Evolutionary conservation across 176 grass and related monocot genomes (phyloP), one percentile per base, ranked within the genome.

Genomic region (Rhynchospora tenuis): DNA sequence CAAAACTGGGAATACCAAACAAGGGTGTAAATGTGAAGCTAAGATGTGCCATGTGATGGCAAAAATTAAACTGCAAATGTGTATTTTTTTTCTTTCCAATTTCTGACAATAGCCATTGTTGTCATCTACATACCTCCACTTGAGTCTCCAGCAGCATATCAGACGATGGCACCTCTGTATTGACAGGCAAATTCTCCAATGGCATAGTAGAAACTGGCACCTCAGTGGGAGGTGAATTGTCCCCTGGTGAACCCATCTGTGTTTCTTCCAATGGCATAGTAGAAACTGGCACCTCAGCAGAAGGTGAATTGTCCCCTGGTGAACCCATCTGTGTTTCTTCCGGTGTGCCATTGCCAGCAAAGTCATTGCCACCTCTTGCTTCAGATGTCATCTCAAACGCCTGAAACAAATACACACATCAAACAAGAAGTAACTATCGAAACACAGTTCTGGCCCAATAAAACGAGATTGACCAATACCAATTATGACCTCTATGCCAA

Each of bases 181-280:
- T 56, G 24, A 77, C 50, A 77, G 73, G 48, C 0, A 7, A 31
- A 55, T 54, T 77, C 23, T 77, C 73, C 50, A 77, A 33, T 54
- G 73, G 24, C 48, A 77, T 19, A 16, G 6, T 13, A 55, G 50
- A 56, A 48, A 77, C 24, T 31, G 73, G 12, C 7, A 56, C 51
- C 26, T 77, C 73, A 4, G 31, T 77, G 50, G 55, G 48, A 56
- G 73, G 73, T 29, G 48, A 55, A 77, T 28, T 56, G 13, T 56
- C 73, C 73, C 47, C 16, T 77, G 73, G 73, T 31, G 73, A 77
- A 56, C 26, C 26, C 73, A 77, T 77, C 73, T 77, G 48, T 31
- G 48, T 48, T 29, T 77, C 73, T 31, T 56, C 71, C 26, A n/a
- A n/a, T n/a, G n/a, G n/a, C n/a, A n/a, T 19, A 16, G 6, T 13